Conservation (phyloP, 345 rosid species). For the Kandelia obovata region DNA sequence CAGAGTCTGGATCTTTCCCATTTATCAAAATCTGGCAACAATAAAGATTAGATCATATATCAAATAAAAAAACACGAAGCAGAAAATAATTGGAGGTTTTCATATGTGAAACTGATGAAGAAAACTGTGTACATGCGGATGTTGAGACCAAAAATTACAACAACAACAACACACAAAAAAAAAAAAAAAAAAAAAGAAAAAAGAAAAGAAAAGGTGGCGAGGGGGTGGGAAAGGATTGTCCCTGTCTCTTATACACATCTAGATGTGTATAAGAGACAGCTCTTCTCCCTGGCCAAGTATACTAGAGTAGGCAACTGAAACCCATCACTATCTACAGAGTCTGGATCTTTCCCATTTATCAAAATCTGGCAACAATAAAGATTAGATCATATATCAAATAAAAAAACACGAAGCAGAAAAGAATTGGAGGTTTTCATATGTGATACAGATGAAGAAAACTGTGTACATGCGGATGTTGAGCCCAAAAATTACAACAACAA, state of each 20-base stretch:
- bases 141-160: too few species aligned
- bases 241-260: too few species aligned
- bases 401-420: not conserved
- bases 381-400: not conserved
- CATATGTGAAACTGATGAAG: not conserved
- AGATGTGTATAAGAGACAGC: too few species aligned
- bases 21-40: constrained; percentile 15
- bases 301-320: constrained; percentile 37
- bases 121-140: not conserved
- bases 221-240: too few species aligned
- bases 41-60: too few species aligned
- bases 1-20: constrained; percentile 23
- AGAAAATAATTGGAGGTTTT: not conserved
- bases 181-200: too few species aligned
- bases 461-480: not conserved
- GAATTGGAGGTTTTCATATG: not conserved
- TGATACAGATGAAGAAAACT: not conserved
- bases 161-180: not conserved
- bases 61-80: not conserved
- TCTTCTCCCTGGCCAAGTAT: constrained; percentile 47
- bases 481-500: not conserved
- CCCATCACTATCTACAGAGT: constrained; percentile 30
- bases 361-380: constrained; percentile 8
- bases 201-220: too few species aligned
- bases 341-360: constrained; percentile 23